Evolutionary conservation across 495 filamentous ascomycete genomes (phyloP).

Genomic region (Aspergillus bertholletiae): DNA sequence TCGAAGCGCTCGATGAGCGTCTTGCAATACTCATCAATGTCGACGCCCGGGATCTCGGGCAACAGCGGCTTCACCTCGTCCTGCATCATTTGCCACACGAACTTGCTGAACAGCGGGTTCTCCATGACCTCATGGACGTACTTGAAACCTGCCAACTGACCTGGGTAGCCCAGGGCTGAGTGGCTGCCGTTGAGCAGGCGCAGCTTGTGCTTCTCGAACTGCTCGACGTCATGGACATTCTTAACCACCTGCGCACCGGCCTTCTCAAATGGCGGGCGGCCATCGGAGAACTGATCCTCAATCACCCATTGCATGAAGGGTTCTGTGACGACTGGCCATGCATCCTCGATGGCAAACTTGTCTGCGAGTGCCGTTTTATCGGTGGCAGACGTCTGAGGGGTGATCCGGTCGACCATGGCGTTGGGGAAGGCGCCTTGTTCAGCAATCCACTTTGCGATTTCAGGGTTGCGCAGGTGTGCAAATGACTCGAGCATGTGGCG

Average conservation of each 20-base stretch:
- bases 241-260: conserved; percentile 45
- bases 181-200: conserved; percentile 47
- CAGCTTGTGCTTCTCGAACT: conserved; percentile 50
- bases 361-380: conserved; percentile 37
- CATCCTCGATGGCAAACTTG: conserved; percentile 38
- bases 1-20: conserved; percentile 47
- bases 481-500: conserved; percentile 48
- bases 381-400: conserved; percentile 37
- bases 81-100: conserved; percentile 47
- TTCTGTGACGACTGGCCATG: conserved; percentile 48
- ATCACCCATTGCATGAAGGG: conserved; percentile 51
- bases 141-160: conserved; percentile 42
- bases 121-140: conserved; percentile 48
- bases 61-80: conserved; percentile 46
- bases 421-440: conserved; percentile 44
- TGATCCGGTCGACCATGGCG: conserved; percentile 51
- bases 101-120: conserved; percentile 35
- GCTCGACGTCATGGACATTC: conserved; percentile 40
- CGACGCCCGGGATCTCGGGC: conserved; percentile 40
- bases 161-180: conserved; percentile 43
- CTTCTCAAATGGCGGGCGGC: conserved; percentile 44
- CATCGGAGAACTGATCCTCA: conserved; percentile 45
- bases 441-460: conserved; percentile 42
- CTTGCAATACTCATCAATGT: conserved; percentile 43
- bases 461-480: conserved; percentile 36